Conservation (phyloP, 2,329 filamentous ascomycete genomes). For the Tolypocladium pustulatum region DNA sequence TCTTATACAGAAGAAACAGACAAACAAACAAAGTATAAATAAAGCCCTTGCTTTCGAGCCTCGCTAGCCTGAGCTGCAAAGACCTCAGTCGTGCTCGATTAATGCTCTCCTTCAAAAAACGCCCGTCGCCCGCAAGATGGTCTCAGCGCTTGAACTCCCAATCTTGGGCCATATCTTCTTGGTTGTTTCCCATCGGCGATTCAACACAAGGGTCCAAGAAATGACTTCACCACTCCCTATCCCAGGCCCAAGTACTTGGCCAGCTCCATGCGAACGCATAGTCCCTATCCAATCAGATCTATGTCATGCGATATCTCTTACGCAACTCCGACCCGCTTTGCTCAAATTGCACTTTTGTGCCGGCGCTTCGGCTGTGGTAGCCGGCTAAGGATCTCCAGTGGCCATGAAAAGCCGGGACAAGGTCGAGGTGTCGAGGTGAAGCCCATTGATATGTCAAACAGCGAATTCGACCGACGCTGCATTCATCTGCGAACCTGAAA, state of each 20-base stretch:
- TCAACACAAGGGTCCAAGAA: not conserved
- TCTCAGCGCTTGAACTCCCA: conserved; percentile 8
- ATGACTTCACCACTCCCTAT: not conserved
- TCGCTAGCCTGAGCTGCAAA: not conserved
- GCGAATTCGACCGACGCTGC: not conserved
- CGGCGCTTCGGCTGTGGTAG: not conserved
- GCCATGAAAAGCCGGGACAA: not conserved
- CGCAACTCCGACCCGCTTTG: not conserved
- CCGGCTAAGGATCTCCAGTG: not conserved
- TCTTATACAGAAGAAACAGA: not conserved
- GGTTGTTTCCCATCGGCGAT: not conserved
- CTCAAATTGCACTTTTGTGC: not conserved
- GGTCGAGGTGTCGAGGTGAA: not conserved
- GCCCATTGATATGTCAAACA: not conserved
- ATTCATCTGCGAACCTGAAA: conserved; percentile 23
- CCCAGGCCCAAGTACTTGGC: not conserved
- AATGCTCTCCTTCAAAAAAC: not conserved
- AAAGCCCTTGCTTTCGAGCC: not conserved
- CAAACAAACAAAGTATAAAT: not conserved
- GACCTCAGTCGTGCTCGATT: not conserved
- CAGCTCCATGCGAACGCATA: not conserved
- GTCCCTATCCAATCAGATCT: not conserved
- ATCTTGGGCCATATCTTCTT: conserved; percentile 1
- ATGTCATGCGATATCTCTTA: not conserved
- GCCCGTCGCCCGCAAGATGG: conserved; percentile 5